Percentiles rank a stretch among this genome's conserved stretches.
Conservation (phyloP, 2,329 filamentous ascomycete genomes). For the Aspergillus awamori region DNA sequence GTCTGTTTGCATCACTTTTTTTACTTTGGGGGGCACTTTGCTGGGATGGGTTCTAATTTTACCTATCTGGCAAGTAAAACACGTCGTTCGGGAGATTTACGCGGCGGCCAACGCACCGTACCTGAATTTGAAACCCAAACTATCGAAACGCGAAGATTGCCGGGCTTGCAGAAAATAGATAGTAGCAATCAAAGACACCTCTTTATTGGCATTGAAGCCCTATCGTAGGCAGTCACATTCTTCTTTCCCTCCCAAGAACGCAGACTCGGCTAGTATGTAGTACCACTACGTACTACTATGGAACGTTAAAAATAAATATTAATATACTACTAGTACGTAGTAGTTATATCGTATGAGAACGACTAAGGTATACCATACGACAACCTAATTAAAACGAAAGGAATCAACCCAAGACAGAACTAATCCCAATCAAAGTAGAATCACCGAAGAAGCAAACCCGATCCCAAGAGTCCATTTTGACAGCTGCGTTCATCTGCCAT, state of each 20-base stretch:
- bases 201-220: conserved; percentile 6
- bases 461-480: conserved; percentile 7
- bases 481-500: conserved; percentile 13
- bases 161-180: conserved; percentile 7
- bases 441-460: background rate
- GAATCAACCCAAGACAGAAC: background rate
- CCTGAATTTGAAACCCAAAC: background rate
- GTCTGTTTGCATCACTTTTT: background rate
- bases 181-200: conserved; percentile 1
- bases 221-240: conserved; percentile 1
- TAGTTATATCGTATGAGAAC: too few species aligned
- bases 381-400: too few species aligned
- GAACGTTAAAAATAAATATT: too few species aligned
- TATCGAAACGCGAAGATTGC: conserved; percentile 9
- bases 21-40: background rate
- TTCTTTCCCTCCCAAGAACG: background rate
- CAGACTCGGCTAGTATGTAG: background rate
- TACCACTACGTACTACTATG: too few species aligned
- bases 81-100: background rate
- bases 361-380: too few species aligned
- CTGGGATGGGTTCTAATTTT: background rate
- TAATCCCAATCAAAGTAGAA: background rate
- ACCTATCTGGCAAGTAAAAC: background rate
- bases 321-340: too few species aligned
- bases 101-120: background rate